Base-by-base conservation (phyloP, 495 filamentous ascomycete species). In the Clavariopsis aquatica region DNA sequence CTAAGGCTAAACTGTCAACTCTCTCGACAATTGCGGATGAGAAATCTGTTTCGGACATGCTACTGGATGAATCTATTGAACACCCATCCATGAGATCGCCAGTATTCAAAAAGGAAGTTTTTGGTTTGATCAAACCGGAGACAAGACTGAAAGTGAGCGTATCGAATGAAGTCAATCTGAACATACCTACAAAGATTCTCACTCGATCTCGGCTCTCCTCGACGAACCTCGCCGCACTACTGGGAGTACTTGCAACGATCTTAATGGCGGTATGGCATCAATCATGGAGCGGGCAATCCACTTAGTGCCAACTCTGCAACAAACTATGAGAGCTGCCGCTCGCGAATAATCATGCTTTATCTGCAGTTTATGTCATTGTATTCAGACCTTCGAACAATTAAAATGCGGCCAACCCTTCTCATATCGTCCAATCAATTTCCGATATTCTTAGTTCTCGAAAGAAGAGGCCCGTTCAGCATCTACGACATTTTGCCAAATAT, bases 41-140 rank as follows among this genome's bases (percentile, higher is more conserved):
- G n/a, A 29, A 52, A 23, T 6, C 31, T 13, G 13, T 36, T 36
- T 23, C 9, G 13, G 31, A 55, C 52, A 19, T 28, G 1, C 13
- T 5, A 13, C 27, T n/a, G 27, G 13, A 31, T 23, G 26, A 55
- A 9, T 12, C 17, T 2, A 55, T 55, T 23, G 52, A 17, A 8
- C 27, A 36, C 38, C 52, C 52, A 9, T 29, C 52, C 9, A 15
- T 17, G 10, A 23, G 52, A 23, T 34, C 26, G 10, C 52, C 52
- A 20, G 38, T 29, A 10, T 55, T 29, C 13, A 55, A 55, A 29
- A 31, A 55, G 38, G 52, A 55, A n/a, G 34, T 55, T 23, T 10
- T 55, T 12, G 26, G 20, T 9, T 9, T 55, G 27, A 36, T 36
- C 22, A 19, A 55, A 19, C 24, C 52, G 31, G 13, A 36, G 13